A percentile compares a stretch with the other conserved stretches of the same genome.
These are phyloP conservation scores for Suillus subluteus DNA, from an alignment of 768 basidiomycete species.

Conservation along the genomic window DNA sequence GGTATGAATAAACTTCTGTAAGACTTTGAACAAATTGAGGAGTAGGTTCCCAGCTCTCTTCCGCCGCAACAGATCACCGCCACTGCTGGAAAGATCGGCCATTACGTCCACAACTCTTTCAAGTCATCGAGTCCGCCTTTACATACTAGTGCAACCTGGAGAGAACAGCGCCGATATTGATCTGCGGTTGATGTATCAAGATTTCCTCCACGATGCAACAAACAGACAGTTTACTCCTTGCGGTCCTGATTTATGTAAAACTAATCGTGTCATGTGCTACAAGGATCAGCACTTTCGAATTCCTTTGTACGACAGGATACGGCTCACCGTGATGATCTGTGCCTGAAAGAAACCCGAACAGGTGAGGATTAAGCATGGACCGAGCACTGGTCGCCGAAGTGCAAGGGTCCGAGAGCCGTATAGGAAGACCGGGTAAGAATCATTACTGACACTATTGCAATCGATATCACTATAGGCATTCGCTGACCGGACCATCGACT, in stretches of 20 bases:
- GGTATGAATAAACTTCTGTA: background rate
- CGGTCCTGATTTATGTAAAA: background rate
- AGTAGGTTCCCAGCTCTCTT: background rate
- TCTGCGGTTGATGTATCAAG: background rate
- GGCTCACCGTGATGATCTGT: background rate
- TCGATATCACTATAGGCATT: background rate
- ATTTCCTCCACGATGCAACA: background rate
- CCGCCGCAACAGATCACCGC: background rate
- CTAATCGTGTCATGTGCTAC: background rate
- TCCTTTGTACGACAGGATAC: background rate
- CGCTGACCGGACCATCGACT: background rate
- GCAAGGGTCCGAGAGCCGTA: conserved; percentile 3
- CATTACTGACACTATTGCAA: background rate
- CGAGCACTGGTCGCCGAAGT: conserved; percentile 3
- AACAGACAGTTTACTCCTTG: background rate
- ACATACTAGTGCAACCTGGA: background rate
- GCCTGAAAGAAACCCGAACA: background rate
- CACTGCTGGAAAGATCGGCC: no score
- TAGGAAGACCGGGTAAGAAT: background rate
- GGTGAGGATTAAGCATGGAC: background rate
- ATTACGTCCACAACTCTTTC: background rate
- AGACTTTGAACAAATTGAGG: background rate
- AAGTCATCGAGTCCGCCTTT: background rate
- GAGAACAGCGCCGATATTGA: background rate
- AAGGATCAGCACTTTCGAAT: background rate